phyloP scores from a whole-genome alignment of 179 eudicot genomes.

The Nepenthes alata region DNA sequence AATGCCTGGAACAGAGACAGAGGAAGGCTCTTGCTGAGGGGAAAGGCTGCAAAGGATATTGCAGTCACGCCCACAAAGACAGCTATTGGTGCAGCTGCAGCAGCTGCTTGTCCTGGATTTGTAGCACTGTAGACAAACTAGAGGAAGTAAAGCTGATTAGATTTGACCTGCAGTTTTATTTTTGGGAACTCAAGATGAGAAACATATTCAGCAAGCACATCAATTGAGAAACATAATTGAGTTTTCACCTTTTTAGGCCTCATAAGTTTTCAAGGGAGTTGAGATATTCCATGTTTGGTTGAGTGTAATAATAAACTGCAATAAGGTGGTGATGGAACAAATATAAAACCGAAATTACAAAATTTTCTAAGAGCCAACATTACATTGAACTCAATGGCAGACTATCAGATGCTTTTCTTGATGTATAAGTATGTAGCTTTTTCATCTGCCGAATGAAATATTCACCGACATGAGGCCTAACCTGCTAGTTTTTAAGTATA shows the following conservation, averaged over 20 bases:
- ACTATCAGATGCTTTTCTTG: too few relatives aligned
- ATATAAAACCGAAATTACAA: too few relatives aligned
- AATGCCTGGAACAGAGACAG: conserved; percentile 65
- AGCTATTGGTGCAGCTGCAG: conserved; percentile 86
- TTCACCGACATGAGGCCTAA: not conserved
- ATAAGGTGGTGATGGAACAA: too few relatives aligned
- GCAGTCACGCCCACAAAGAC: conserved; percentile 63
- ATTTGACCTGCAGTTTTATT: too few relatives aligned
- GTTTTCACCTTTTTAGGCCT: not conserved
- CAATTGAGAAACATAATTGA: not conserved
- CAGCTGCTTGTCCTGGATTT: conserved; percentile 95
- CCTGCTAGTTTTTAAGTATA: not conserved
- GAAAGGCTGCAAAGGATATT: conserved; percentile 79
- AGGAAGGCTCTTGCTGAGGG: conserved; percentile 54
- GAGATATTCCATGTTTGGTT: not conserved
- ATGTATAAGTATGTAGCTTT: too few relatives aligned
- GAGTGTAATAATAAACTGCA: too few relatives aligned
- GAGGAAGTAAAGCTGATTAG: conserved; percentile 16
- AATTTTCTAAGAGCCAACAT: too few relatives aligned
- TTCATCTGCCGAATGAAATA: not conserved
- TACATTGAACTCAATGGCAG: too few relatives aligned
- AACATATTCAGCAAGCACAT: too few relatives aligned
- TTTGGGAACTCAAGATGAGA: too few relatives aligned
- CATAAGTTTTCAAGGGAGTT: not conserved
- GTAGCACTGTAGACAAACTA: conserved; percentile 99